These are phyloP conservation scores for Colletotrichum sojae DNA, from an alignment of 2,329 filamentous ascomycete species.

Conservation along the genomic window DNA sequence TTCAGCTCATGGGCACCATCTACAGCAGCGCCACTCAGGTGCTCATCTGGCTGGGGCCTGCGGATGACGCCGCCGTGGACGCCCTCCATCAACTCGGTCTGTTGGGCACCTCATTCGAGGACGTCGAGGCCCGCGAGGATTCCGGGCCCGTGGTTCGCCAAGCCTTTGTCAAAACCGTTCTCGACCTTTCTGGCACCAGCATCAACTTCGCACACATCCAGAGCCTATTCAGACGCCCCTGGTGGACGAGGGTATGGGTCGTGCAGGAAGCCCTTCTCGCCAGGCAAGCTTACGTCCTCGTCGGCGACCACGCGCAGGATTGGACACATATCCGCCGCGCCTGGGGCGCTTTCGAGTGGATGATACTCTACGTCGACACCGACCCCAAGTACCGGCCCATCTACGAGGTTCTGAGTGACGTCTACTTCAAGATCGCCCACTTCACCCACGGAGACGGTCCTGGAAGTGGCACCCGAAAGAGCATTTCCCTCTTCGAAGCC, in stretches of 20 bases:
- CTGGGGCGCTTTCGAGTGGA: constrained; percentile 19
- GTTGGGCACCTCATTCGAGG: neutral
- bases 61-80: constrained; percentile 10
- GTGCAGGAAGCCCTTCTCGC: constrained; percentile 20
- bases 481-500: neutral
- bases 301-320: constrained; percentile 2
- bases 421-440: constrained; percentile 14
- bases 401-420: neutral
- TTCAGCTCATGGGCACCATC: constrained; percentile 44
- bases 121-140: neutral
- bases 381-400: constrained; percentile 8
- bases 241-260: constrained; percentile 25
- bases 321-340: constrained; percentile 3
- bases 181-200: constrained; percentile 8
- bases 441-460: neutral
- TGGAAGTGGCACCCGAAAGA: neutral
- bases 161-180: constrained; percentile 16
- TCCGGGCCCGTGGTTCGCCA: constrained; percentile 5
- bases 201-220: constrained; percentile 18
- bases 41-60: constrained; percentile 53
- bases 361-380: constrained; percentile 22
- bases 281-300: neutral
- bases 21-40: constrained; percentile 51
- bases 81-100: constrained; percentile 7
- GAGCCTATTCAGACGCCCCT: constrained; percentile 1